Evolutionary conservation across 176 grass and related monocot species (phyloP).

Genomic region (Carex littledalei): DNA sequence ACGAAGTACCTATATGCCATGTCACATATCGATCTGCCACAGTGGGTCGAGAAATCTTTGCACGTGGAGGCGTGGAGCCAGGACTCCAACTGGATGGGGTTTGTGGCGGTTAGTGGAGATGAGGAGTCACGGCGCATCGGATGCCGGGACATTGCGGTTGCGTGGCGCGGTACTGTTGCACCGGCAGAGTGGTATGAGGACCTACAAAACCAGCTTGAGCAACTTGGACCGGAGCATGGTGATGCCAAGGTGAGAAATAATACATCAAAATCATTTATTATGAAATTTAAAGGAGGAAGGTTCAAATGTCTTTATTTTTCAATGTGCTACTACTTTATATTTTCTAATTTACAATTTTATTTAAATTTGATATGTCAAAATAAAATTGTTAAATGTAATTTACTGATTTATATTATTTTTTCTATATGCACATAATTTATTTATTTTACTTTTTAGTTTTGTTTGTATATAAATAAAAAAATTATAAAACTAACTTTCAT

Average conservation of each 20-base stretch:
- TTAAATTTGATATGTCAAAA: no score
- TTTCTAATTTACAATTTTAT: no score
- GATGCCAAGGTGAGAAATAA: background rate
- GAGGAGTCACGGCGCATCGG: background rate
- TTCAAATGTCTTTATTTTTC: no score
- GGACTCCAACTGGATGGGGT: conserved; percentile 20
- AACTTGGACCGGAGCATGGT: background rate
- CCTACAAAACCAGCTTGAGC: background rate
- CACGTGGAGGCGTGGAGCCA: background rate
- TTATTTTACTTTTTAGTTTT: no score
- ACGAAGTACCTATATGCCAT: conserved; percentile 32
- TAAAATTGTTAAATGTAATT: no score
- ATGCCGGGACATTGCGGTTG: conserved; percentile 24
- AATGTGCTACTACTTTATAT: no score
- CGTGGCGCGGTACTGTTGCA: conserved; percentile 20
- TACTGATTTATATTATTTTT: no score
- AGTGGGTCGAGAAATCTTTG: conserved; percentile 13
- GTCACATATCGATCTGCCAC: conserved; percentile 28
- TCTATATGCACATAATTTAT: no score
- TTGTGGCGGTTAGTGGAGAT: conserved; percentile 18
- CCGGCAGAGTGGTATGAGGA: background rate
- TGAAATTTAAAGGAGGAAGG: background rate
- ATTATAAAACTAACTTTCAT: no score
- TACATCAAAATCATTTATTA: background rate
- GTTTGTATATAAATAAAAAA: no score